A percentile compares a stretch with the other conserved stretches of the same genome.
Conservation (phyloP, 2,329 filamentous ascomycete genomes). For the Aspergillus hiratsukae region DNA sequence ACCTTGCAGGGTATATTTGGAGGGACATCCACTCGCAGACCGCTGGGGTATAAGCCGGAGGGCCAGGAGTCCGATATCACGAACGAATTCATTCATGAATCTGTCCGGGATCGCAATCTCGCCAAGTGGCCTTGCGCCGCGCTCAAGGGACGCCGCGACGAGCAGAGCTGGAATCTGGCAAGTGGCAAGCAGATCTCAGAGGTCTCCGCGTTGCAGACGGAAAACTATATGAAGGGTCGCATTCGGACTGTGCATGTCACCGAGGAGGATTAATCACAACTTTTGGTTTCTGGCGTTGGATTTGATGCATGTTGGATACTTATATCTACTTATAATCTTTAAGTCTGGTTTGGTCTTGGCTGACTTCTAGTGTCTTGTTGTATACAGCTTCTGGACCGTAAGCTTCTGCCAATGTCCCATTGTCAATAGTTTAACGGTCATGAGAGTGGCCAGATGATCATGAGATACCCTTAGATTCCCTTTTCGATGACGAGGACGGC, state of each 20-base stretch:
- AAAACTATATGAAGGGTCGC: conserved; percentile 9
- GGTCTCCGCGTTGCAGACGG: background rate
- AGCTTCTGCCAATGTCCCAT: no score
- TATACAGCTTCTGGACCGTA: no score
- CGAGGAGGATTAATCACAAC: conserved; percentile 1
- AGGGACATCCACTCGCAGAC: conserved; percentile 9
- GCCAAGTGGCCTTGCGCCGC: conserved; percentile 1
- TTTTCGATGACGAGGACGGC: no score
- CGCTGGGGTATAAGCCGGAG: conserved; percentile 9
- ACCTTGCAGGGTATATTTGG: conserved; percentile 8
- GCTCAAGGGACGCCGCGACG: background rate
- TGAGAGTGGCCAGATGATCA: no score
- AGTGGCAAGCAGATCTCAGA: background rate
- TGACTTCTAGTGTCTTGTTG: no score
- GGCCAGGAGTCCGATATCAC: background rate
- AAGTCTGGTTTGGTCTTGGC: no score
- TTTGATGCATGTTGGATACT: no score
- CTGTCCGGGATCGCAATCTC: conserved; percentile 5
- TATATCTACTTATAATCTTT: no score
- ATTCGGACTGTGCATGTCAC: conserved; percentile 9
- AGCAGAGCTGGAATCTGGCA: background rate
- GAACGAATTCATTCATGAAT: conserved; percentile 12
- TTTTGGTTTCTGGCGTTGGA: no score
- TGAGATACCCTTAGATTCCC: no score
- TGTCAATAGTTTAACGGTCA: no score